Evolutionary conservation across 768 basidiomycete genomes (phyloP).

Genomic region (Suillus variegatus): DNA sequence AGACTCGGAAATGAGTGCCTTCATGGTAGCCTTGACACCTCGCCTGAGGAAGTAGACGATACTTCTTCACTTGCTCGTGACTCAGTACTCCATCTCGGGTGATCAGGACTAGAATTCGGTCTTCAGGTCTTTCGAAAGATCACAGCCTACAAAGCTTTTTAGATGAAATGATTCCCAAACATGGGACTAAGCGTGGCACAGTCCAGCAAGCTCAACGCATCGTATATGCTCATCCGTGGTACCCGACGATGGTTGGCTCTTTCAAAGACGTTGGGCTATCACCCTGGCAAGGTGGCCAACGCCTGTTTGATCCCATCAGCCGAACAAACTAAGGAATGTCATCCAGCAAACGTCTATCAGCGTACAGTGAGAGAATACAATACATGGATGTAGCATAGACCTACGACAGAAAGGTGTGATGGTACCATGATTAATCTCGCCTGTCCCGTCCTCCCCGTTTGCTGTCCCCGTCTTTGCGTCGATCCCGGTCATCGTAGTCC

Average conservation of each 20-base stretch:
- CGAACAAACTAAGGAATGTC: neutral
- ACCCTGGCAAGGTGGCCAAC: constrained; percentile 71
- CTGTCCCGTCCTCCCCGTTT: constrained; percentile 15
- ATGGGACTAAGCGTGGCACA: constrained; percentile 87
- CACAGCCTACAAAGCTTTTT: constrained; percentile 61
- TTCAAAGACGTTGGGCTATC: constrained; percentile 58
- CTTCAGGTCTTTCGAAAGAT: too few species aligned
- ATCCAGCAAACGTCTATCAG: neutral
- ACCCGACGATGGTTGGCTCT: constrained; percentile 57
- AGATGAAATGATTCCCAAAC: constrained; percentile 83
- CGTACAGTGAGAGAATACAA: neutral
- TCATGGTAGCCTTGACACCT: too few species aligned
- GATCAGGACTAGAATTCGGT: too few species aligned
- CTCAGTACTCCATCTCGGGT: too few species aligned
- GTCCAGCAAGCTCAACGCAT: constrained; percentile 78
- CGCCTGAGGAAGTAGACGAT: too few species aligned
- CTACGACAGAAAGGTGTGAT: neutral
- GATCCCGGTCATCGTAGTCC: constrained; percentile 23
- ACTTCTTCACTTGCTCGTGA: too few species aligned
- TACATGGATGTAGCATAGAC: neutral
- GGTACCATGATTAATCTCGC: neutral
- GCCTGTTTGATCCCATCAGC: constrained; percentile 41
- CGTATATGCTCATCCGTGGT: constrained; percentile 73
- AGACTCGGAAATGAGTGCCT: too few species aligned
- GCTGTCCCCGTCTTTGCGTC: constrained; percentile 4